Evolutionary conservation across 2,329 filamentous ascomycete species (phyloP), one percentile per base, ranked within the genome.

Genomic region (Trichoderma pleuroti): DNA sequence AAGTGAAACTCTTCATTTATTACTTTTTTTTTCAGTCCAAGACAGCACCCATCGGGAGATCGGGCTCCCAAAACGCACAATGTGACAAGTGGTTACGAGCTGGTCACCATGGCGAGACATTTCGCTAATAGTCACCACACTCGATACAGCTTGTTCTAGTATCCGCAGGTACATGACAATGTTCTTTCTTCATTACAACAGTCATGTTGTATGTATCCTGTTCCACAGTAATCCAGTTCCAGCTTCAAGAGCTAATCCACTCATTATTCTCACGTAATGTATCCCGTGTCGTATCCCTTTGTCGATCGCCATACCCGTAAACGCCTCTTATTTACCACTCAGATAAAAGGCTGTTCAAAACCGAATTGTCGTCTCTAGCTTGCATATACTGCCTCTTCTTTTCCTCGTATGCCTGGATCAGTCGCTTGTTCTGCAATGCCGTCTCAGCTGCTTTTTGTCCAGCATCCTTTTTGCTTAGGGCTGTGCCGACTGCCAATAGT

Each of bases 381-480:
- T 80, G 81, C 57, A 80, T 36, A 63, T 82, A 83, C 0, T 81
- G 83, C 70, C 77, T 78, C 79, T 86, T 89, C 76, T 85, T 86
- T 26, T 82, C 81, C 26, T 78, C 76, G 49, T 85, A 86, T 28
- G 79, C 76, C 72, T 84, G 84, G 61, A 90, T 87, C 73, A 92
- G 74, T 75, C 90, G 91, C 78, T 89, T 90, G 76, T 93, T 90
- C 54, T 85, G 82, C 77, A 94, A 76, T 0, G 90, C 91, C 74
- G 84, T 82, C 54, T 82, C 80, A 1, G 92, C 92, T 1, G 92
- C 92, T 74, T 87, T 89, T 16, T 86, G 82, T 0, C 90, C 90
- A 1, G 92, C 92, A 70, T 93, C 90, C 70, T 87, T 88, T 81
- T 93, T 93, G 68, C 86, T 88, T 73, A 88, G 80, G 1, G 87